Conservation (phyloP, 441 rosid species). For the Corymbia calophylla region DNA sequence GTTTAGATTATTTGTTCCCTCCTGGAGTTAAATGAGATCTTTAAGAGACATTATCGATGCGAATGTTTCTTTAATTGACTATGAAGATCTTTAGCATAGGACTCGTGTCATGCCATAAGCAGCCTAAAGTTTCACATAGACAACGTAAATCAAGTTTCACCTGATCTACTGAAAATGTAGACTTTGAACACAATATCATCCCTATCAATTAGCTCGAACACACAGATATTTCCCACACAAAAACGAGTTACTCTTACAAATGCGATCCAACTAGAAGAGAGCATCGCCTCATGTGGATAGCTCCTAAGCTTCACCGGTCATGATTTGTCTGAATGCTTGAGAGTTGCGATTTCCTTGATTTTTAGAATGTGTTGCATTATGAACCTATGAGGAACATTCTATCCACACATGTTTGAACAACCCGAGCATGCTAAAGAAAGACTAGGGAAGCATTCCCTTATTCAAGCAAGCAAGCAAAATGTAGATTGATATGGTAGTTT, state of each 20-base stretch:
- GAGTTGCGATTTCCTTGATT: neutral
- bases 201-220: neutral
- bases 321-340: neutral
- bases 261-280: too few species aligned
- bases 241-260: too few species aligned
- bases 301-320: neutral
- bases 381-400: neutral
- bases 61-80: too few species aligned
- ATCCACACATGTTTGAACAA: neutral
- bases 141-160: neutral
- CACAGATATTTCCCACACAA: neutral
- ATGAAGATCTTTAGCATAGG: too few species aligned
- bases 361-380: neutral
- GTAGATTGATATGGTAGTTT: too few species aligned
- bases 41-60: accelerated
- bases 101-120: neutral
- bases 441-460: too few species aligned
- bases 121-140: neutral
- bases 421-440: neutral
- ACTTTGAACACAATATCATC: neutral
- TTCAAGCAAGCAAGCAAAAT: neutral
- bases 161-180: neutral
- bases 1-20: too few species aligned
- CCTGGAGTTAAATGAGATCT: too few species aligned
- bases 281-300: neutral